A percentile compares a stretch with the other conserved stretches of the same genome.
phyloP scores from a whole-genome alignment of 1,284 basidiomycete genomes.

The Pholiota adiposa region DNA sequence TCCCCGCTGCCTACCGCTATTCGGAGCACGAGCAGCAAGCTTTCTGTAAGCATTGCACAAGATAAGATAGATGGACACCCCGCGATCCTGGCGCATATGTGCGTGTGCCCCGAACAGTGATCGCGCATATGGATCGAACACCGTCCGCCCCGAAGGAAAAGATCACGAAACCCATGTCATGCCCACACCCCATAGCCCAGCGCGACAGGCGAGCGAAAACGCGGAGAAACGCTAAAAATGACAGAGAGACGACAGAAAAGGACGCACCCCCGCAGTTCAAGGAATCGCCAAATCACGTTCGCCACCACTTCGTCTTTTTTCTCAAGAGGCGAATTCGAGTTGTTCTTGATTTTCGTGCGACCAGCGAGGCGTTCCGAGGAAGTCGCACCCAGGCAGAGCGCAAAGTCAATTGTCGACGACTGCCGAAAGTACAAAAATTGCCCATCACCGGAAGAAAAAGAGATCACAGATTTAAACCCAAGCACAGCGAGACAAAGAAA shows the following conservation, averaged over 20 bases:
- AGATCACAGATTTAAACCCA: constrained; percentile 1
- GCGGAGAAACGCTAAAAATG: background rate
- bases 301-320: constrained; percentile 99
- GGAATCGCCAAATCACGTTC: constrained; percentile 97
- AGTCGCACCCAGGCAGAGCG: constrained; percentile 92
- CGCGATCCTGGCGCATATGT: background rate
- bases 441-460: constrained; percentile 6
- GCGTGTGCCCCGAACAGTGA: background rate
- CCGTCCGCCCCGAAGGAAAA: background rate
- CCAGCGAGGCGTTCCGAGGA: constrained; percentile 76
- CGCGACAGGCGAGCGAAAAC: background rate
- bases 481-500: background rate
- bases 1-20: background rate
- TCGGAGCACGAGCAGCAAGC: background rate
- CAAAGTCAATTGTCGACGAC: constrained; percentile 98
- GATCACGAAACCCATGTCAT: background rate
- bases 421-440: constrained; percentile 37
- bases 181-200: background rate
- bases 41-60: background rate
- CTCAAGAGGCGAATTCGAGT: constrained; percentile 65
- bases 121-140: background rate
- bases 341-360: constrained; percentile 71
- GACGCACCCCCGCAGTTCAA: constrained; percentile 89
- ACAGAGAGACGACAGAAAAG: constrained; percentile 6
- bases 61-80: background rate